Conservation (phyloP, 768 basidiomycete genomes). For the Pholiota microspora region DNA sequence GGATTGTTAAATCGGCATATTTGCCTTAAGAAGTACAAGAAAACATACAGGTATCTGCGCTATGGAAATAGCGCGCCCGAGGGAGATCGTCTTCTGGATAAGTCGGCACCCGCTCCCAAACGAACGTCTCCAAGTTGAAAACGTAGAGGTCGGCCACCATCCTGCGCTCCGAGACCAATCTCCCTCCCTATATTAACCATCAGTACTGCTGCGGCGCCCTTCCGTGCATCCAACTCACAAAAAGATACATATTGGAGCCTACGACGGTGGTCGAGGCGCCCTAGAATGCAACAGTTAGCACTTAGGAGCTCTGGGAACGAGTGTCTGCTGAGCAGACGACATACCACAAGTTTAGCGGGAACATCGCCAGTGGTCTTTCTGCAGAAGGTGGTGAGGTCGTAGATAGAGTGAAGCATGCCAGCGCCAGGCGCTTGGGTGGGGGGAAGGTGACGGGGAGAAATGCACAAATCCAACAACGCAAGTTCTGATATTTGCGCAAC, state of each 20-base stretch:
- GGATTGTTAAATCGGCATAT: neutral
- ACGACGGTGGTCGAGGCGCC: slow-evolving; percentile 91
- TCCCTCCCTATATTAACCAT: slow-evolving; percentile 62
- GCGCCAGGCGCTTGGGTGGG: too few species aligned
- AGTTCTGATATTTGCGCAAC: neutral
- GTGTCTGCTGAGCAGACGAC: slow-evolving; percentile 29
- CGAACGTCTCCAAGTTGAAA: slow-evolving; percentile 79
- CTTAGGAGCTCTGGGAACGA: neutral
- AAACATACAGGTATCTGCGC: slow-evolving; percentile 74
- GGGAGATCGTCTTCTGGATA: slow-evolving; percentile 70
- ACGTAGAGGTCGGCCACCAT: slow-evolving; percentile 91
- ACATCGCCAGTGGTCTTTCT: slow-evolving; percentile 83
- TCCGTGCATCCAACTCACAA: slow-evolving; percentile 50
- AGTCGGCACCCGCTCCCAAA: slow-evolving; percentile 71
- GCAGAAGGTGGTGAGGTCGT: slow-evolving; percentile 86
- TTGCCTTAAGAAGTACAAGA: neutral
- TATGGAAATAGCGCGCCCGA: slow-evolving; percentile 91
- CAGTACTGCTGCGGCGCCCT: neutral
- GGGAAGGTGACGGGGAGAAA: neutral
- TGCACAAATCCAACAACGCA: neutral
- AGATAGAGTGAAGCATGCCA: slow-evolving; percentile 77
- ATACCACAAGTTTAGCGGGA: slow-evolving; percentile 83
- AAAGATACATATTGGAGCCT: slow-evolving; percentile 86
- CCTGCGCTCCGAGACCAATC: slow-evolving; percentile 79
- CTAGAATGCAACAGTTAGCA: slow-evolving; percentile 32